Percentiles rank a stretch among this genome's conserved stretches.
Evolutionary conservation across 352 stramenopile species (phyloP).

Genomic region (Stephanocyclus meneghinianus): DNA sequence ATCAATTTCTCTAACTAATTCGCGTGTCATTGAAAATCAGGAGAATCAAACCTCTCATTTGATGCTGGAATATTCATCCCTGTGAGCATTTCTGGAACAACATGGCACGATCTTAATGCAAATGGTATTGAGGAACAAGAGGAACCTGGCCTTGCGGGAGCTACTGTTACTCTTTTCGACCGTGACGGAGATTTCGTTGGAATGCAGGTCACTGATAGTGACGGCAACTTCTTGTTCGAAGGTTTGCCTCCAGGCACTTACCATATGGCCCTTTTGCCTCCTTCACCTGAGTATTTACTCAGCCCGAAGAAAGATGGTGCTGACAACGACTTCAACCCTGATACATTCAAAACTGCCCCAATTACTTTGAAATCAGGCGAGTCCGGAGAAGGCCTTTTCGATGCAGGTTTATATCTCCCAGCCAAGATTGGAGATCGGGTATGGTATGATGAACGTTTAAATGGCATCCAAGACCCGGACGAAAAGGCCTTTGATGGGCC

Average conservation of each 20-base stretch:
- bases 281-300: constrained; percentile 23
- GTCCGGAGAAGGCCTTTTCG: constrained; percentile 32
- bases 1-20: neutral
- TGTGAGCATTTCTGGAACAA: constrained; percentile 43
- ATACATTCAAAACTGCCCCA: constrained; percentile 19
- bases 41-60: constrained; percentile 39
- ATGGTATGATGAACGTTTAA: constrained; percentile 43
- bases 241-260: constrained; percentile 53
- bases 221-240: constrained; percentile 22
- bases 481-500: constrained; percentile 26
- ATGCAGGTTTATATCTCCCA: constrained; percentile 49
- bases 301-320: constrained; percentile 21
- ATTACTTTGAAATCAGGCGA: constrained; percentile 26
- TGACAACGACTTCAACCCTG: constrained; percentile 38
- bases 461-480: constrained; percentile 49
- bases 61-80: constrained; percentile 53
- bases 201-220: constrained; percentile 4
- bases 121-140: constrained; percentile 44
- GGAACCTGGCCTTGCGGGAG: constrained; percentile 30
- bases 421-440: constrained; percentile 45
- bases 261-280: constrained; percentile 17
- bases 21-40: neutral
- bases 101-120: constrained; percentile 56
- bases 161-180: constrained; percentile 31
- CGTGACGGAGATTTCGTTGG: constrained; percentile 22